Conservation (phyloP, 176 grass and related monocot genomes). For the Eragrostis curvula region DNA sequence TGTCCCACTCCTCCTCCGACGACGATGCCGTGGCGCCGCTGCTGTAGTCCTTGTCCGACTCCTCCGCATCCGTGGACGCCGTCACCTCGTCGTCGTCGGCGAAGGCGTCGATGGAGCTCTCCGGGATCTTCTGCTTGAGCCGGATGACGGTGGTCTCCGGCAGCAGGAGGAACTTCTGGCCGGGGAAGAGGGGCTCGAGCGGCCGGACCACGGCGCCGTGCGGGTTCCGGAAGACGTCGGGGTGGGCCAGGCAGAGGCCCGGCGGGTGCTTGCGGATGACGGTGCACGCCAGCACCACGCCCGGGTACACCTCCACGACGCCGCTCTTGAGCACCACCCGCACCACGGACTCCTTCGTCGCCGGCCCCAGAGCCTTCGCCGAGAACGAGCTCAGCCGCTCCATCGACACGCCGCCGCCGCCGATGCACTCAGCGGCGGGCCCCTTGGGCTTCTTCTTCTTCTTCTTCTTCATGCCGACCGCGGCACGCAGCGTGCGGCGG, state of each 20-base stretch:
- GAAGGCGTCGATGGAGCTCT: slow-evolving; percentile 34
- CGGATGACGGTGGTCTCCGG: slow-evolving; percentile 38
- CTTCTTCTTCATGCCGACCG: slow-evolving; percentile 6
- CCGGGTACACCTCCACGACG: slow-evolving; percentile 54
- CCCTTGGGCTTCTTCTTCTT: not conserved
- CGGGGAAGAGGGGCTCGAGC: slow-evolving; percentile 51
- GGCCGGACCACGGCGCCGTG: slow-evolving; percentile 47
- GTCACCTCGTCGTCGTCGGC: not conserved
- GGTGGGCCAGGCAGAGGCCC: slow-evolving; percentile 56
- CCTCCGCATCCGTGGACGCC: not conserved
- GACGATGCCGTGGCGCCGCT: not conserved
- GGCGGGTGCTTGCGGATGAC: slow-evolving; percentile 64
- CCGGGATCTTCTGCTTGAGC: slow-evolving; percentile 44
- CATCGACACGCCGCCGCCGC: not conserved
- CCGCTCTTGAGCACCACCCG: slow-evolving; percentile 58
- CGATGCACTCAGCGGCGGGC: not conserved
- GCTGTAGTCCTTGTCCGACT: not conserved
- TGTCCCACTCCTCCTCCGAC: not conserved
- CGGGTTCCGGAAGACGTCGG: slow-evolving; percentile 65
- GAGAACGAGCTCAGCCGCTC: slow-evolving; percentile 20
- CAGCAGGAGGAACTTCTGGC: slow-evolving; percentile 63
- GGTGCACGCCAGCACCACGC: slow-evolving; percentile 49
- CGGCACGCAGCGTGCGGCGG: slow-evolving; percentile 9
- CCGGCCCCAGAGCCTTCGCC: not conserved
- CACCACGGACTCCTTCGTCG: slow-evolving; percentile 41